Evolutionary conservation across 768 basidiomycete species (phyloP), one percentile per base, ranked within the genome.

Genomic region (Hirschioporus abietinus): DNA sequence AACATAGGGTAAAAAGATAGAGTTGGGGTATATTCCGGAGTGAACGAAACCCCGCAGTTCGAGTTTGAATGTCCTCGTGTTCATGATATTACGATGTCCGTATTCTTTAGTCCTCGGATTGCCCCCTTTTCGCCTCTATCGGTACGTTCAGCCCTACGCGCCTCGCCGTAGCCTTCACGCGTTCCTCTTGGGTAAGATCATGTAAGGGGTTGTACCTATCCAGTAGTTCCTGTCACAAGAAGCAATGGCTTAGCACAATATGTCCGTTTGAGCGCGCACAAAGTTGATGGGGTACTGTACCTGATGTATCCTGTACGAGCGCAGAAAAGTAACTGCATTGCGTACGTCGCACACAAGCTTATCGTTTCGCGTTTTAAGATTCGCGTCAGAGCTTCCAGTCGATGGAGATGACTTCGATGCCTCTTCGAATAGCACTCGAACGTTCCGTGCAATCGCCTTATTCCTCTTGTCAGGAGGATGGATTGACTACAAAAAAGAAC

Each of bases 111-210:
- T 52, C 42, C 15, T 52, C 42, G 42, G 42, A 52, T 20, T 52
- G 42, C 12, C 20, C 42, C 42, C 12, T 10, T 64, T 77, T 76
- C 66, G 73, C 78, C 34, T 78, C 76, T 60, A 84, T 72, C 10
- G 95, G 94, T 83, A 95, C 89, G 72, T 96, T 83, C 64, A 98
- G 77, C 4, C 95, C 95, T 36, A 98, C 95, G 69, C 95, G 80
- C 59, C 88, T 83, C 2, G 94, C 95, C 0, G 95, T 95, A 1
- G 92, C 92, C 71, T 88, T 82, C 68, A 96, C 84, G 70, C 91
- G 81, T 74, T 96, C 93, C 70, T 93, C 87, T 6, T 83, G 78
- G 0, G 93, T 90, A 69, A 96, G 81, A 72, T 95, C 91, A 58
- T 88, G 76, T 20, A 91, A 78, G 0, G 95, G 95, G 75, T 95